phyloP scores from a whole-genome alignment of 2,329 filamentous ascomycete genomes.

The Beauveria brongniartii region DNA sequence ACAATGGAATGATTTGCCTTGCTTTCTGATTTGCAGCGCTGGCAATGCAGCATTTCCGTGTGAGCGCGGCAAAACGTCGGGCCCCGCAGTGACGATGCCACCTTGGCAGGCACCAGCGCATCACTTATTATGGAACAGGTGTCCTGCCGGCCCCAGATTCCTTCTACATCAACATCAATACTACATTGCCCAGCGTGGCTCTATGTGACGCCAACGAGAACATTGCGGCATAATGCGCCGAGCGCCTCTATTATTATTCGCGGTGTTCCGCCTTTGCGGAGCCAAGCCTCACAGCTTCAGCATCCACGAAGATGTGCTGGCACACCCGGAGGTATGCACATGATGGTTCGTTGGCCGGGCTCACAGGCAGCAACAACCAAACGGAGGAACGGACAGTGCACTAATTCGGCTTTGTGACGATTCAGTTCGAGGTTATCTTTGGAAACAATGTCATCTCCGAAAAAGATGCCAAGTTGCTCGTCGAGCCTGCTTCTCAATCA shows the following conservation, averaged over 20 bases:
- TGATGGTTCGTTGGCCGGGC: background rate
- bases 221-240: constrained; percentile 40
- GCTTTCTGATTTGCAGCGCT: too few relatives aligned
- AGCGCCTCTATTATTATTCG: constrained; percentile 36
- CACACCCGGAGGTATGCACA: constrained; percentile 67
- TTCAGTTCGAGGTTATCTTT: constrained; percentile 73
- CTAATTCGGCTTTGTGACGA: background rate
- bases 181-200: constrained; percentile 7
- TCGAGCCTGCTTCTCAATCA: constrained; percentile 29
- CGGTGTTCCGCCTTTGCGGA: constrained; percentile 34
- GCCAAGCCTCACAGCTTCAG: constrained; percentile 59
- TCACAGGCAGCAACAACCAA: background rate
- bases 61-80: constrained; percentile 10
- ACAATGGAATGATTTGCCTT: too few relatives aligned
- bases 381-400: background rate
- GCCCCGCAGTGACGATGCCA: constrained; percentile 6
- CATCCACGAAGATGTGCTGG: constrained; percentile 80
- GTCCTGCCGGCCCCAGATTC: background rate
- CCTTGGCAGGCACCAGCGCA: background rate
- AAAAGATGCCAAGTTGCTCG: constrained; percentile 57
- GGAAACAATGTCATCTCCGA: constrained; percentile 65
- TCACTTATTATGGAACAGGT: background rate
- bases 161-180: background rate
- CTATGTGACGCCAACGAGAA: constrained; percentile 4
- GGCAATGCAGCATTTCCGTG: background rate